phyloP scores from a whole-genome alignment of 148 eudicot species.

The Amaranthus cruentus region DNA sequence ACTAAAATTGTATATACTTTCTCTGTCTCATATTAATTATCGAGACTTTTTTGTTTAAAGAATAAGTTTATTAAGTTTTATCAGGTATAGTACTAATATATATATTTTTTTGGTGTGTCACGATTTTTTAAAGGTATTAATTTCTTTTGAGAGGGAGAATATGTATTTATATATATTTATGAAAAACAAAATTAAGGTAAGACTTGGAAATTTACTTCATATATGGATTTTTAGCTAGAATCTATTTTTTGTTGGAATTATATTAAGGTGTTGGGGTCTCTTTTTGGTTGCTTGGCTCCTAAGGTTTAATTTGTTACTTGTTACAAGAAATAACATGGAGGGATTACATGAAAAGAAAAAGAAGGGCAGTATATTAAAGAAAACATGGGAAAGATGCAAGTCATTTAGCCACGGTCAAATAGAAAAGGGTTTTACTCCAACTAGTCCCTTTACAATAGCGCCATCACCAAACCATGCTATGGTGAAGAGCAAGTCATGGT shows the following conservation, averaged over 20 bases:
- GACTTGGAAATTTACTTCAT: neutral
- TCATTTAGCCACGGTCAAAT: conserved; percentile 32
- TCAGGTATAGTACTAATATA: too few species aligned
- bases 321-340: conserved; percentile 28
- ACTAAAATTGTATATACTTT: too few species aligned
- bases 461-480: conserved; percentile 7
- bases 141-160: neutral
- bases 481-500: conserved; percentile 42
- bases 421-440: neutral
- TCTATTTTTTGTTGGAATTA: neutral
- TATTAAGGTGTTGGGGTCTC: neutral
- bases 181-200: conserved; percentile 11
- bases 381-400: conserved; percentile 64
- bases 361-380: conserved; percentile 40
- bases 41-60: too few species aligned
- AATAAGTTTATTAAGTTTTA: too few species aligned
- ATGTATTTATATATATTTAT: neutral
- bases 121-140: neutral
- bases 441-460: neutral
- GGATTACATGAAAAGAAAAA: conserved; percentile 32
- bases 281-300: neutral
- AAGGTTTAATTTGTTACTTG: neutral
- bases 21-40: too few species aligned
- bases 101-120: neutral
- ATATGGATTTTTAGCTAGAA: conserved; percentile 12